Percentiles rank a stretch among this genome's conserved stretches.
These are phyloP conservation scores for Solanum ossicruentum DNA, from an alignment of 257 asterid species.

Conservation along the genomic window DNA sequence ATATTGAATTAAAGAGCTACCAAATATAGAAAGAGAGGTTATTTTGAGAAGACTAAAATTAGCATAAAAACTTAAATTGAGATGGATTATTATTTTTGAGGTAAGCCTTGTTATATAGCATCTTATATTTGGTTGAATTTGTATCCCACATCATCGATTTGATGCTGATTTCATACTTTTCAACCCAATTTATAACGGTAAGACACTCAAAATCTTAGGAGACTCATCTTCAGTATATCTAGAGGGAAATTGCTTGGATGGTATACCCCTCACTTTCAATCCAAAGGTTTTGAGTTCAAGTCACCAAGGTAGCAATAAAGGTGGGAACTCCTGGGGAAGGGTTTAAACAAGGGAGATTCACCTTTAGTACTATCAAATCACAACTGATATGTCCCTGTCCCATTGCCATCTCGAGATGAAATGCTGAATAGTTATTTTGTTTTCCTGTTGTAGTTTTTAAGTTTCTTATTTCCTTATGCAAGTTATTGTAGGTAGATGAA, in stretches of 20 bases:
- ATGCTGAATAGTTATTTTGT: background rate
- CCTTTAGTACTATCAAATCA: background rate
- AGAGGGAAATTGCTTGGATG: no score
- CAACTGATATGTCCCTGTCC: background rate
- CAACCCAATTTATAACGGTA: background rate
- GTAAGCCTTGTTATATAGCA: background rate
- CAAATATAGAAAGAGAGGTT: background rate
- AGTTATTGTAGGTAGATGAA: background rate
- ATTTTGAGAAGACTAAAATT: background rate
- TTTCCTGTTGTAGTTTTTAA: background rate
- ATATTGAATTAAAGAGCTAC: background rate
- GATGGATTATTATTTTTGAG: background rate
- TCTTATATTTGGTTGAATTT: background rate
- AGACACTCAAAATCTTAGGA: background rate
- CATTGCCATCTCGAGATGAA: background rate
- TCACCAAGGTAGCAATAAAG: no score
- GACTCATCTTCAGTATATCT: no score
- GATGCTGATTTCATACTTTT: background rate
- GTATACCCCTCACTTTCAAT: no score
- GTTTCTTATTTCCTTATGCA: background rate
- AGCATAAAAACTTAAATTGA: background rate
- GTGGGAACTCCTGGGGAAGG: no score
- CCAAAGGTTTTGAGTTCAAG: no score
- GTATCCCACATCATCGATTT: background rate
- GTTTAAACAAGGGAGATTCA: background rate